phyloP scores from a whole-genome alignment of 2,329 filamentous ascomycete genomes.

The Xylariaceae sp. region DNA sequence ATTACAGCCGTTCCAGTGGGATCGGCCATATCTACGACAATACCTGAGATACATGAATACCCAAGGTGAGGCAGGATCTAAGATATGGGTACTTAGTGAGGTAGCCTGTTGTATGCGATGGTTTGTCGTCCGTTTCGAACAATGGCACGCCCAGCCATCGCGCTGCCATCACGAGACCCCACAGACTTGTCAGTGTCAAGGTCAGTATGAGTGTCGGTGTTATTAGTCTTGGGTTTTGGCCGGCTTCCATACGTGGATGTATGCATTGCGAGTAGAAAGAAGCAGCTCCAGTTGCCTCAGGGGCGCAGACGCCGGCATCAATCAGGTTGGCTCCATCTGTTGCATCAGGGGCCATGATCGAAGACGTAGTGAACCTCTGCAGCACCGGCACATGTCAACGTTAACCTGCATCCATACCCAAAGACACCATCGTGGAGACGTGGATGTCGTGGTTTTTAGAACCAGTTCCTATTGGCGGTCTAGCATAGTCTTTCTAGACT shows the following conservation, averaged over 20 bases:
- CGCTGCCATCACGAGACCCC: constrained; percentile 6
- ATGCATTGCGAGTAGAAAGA: constrained; percentile 1
- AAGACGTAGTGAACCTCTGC: constrained; percentile 2
- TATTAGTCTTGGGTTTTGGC: no score
- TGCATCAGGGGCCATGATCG: background rate
- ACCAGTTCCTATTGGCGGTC: background rate
- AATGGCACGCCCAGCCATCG: constrained; percentile 3
- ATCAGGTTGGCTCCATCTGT: no score
- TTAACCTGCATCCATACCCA: constrained; percentile 17
- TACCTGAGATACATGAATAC: no score
- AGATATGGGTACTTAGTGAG: no score
- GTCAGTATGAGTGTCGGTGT: no score
- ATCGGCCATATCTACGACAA: no score
- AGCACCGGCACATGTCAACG: constrained; percentile 4
- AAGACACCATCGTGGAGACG: constrained; percentile 3
- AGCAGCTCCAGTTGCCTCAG: background rate
- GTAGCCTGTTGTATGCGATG: no score
- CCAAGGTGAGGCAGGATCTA: background rate
- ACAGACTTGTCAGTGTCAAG: constrained; percentile 2
- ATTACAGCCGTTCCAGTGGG: no score
- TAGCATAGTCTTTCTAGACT: background rate
- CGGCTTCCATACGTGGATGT: constrained; percentile 11
- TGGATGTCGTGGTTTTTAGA: background rate
- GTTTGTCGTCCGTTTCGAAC: constrained; percentile 5
- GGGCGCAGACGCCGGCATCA: no score